Evolutionary conservation across 805 yeast species (phyloP), one percentile per base, ranked within the genome.

Genomic region (Schizosaccharomyces osmophilus): DNA sequence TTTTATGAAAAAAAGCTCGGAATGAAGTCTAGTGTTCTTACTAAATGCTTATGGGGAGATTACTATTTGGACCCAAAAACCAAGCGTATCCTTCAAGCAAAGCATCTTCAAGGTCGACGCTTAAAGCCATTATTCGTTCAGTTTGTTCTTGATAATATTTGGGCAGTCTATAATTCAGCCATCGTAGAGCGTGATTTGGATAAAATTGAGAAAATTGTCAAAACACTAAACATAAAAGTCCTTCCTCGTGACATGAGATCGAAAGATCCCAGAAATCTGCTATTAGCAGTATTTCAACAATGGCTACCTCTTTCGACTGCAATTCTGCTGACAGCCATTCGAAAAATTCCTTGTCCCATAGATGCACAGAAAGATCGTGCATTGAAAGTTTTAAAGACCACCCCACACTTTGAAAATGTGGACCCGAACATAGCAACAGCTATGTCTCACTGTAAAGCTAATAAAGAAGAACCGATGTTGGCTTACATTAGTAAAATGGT

Each of bases 31-130:
- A 80, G 81, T 22, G 86, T 81, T 61, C 76, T 93, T 57, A 83
- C 83, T 63, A 85, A 85, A 68, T 87, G 88, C n/a, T 74, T 93
- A 4, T 93, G 97, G 97, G 98, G 98, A 48, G 96, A 90, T 68
- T 90, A 74, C 70, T 87, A 80, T 69, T 75, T 87, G 67, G 97
- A 93, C 70, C 85, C 95, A 68, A 90, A 89, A 70, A 82, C 88
- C 26, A 93, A 89, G 68, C 85, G 84, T 67, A 84, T 93, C 42
- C 74, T 87, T 17, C 81, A 82, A 17, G 68, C 67, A 24, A 84
- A 82, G 65, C 79, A 81, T 31, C 70, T 81, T 61, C 84, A 82
- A 67, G 81, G 85, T 1, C 75, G 83, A 62, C 72, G 73, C 43
- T 69, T 82, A 63, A 86, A 87, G 69, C 95, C 95, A 0, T 71